A percentile compares a stretch with the other conserved stretches of the same genome.
Evolutionary conservation across 495 filamentous ascomycete genomes (phyloP).

Genomic region (Penicillium nucicola): DNA sequence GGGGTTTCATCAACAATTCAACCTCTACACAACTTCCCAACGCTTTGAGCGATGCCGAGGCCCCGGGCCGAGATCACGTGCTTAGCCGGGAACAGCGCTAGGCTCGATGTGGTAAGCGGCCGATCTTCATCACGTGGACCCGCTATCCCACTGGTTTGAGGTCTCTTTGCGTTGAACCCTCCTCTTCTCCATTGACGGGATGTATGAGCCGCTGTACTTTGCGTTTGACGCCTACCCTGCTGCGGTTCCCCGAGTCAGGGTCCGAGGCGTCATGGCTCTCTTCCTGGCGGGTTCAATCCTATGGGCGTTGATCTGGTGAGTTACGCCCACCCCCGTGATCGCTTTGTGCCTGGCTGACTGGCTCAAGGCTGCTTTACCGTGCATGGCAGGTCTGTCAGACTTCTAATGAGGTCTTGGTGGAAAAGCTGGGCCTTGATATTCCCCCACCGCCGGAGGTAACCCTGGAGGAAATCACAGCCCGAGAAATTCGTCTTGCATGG

Average conservation of each 20-base stretch:
- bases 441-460: conserved; percentile 87
- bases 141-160: conserved; percentile 4
- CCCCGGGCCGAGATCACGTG: too few species aligned
- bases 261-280: conserved; percentile 50
- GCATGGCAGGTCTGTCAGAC: conserved; percentile 84
- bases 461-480: conserved; percentile 82
- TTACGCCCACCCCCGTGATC: conserved; percentile 1
- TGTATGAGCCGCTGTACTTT: conserved; percentile 48
- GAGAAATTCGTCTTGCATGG: conserved; percentile 90
- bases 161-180: conserved; percentile 4
- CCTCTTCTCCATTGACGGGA: conserved; percentile 32
- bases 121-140: neutral
- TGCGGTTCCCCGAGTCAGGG: conserved; percentile 47
- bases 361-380: conserved; percentile 69
- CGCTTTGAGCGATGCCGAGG: too few species aligned
- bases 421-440: conserved; percentile 87
- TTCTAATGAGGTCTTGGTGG: conserved; percentile 84
- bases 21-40: neutral
- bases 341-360: neutral
- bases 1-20: neutral
- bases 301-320: conserved; percentile 51
- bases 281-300: conserved; percentile 49
- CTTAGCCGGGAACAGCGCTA: too few species aligned
- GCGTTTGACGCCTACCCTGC: conserved; percentile 48
- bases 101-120: too few species aligned